phyloP scores from a whole-genome alignment of 257 asterid genomes.

The Prunella vulgaris region DNA sequence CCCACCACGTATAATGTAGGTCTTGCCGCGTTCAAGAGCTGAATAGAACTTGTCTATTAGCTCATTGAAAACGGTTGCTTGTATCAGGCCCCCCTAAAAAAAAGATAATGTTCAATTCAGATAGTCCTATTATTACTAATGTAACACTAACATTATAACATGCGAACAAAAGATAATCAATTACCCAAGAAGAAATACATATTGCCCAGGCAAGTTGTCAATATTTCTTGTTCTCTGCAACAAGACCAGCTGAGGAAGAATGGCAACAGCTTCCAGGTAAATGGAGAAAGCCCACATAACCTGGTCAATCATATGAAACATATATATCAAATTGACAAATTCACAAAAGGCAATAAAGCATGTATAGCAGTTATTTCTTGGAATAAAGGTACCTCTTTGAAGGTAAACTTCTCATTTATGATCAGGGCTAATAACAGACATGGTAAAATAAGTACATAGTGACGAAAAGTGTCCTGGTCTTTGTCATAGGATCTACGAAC shows the following conservation, averaged over 20 bases:
- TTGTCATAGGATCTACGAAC: constrained; percentile 85
- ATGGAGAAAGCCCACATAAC: constrained; percentile 81
- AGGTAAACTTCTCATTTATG: constrained; percentile 64
- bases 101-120: not conserved
- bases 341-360: not conserved
- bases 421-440: constrained; percentile 63
- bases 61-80: too few species aligned
- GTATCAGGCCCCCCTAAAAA: too few species aligned
- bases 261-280: constrained; percentile 85
- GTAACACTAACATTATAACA: not conserved
- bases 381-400: constrained; percentile 50
- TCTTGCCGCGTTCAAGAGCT: too few species aligned
- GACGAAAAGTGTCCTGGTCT: constrained; percentile 90
- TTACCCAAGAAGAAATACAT: constrained; percentile 78
- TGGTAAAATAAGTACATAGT: constrained; percentile 59
- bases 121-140: not conserved
- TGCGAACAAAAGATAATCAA: not conserved
- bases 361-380: not conserved
- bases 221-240: constrained; percentile 86
- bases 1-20: too few species aligned
- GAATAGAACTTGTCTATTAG: too few species aligned
- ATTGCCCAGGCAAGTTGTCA: constrained; percentile 86
- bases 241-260: constrained; percentile 81
- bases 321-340: not conserved
- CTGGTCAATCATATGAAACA: constrained; percentile 27